These are phyloP conservation scores for Tylopilus cervinicoccineus DNA, from an alignment of 768 basidiomycete genomes.

Conservation along the genomic window DNA sequence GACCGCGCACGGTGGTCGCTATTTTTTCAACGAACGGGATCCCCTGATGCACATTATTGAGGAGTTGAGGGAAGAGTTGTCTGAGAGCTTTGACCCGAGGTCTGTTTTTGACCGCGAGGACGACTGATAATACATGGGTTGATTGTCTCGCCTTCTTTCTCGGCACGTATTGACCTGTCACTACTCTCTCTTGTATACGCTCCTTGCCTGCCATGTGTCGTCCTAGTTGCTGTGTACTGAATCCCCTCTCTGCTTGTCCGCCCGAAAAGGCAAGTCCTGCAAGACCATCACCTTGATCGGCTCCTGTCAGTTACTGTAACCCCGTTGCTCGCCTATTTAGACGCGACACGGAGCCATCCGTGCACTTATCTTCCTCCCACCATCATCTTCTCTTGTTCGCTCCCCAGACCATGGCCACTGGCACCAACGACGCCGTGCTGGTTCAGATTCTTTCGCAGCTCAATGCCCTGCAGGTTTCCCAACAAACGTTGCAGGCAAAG, in stretches of 20 bases:
- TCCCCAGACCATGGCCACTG: constrained; percentile 24
- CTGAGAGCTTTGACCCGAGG: constrained; percentile 16
- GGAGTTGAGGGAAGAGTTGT: constrained; percentile 17
- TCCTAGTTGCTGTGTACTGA: no score
- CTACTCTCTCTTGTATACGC: background rate
- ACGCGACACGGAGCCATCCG: background rate
- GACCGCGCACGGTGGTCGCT: background rate
- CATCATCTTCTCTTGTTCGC: constrained; percentile 8
- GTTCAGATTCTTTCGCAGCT: constrained; percentile 73
- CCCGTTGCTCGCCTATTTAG: constrained; percentile 1
- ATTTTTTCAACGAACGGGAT: background rate
- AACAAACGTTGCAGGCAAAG: constrained; percentile 78
- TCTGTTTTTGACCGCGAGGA: constrained; percentile 14
- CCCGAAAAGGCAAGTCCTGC: constrained; percentile 1
- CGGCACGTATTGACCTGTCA: background rate
- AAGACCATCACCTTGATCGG: background rate
- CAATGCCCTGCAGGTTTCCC: constrained; percentile 64
- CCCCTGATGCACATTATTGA: constrained; percentile 15
- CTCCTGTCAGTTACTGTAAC: background rate
- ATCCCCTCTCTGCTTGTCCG: no score
- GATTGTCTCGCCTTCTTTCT: constrained; percentile 4
- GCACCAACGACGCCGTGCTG: constrained; percentile 49
- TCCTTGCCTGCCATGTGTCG: no score
- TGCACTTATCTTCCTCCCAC: constrained; percentile 10
- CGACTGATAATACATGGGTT: background rate